Evolutionary conservation across 805 yeast genomes (phyloP).

Genomic region (Suhomyces vadensis): DNA sequence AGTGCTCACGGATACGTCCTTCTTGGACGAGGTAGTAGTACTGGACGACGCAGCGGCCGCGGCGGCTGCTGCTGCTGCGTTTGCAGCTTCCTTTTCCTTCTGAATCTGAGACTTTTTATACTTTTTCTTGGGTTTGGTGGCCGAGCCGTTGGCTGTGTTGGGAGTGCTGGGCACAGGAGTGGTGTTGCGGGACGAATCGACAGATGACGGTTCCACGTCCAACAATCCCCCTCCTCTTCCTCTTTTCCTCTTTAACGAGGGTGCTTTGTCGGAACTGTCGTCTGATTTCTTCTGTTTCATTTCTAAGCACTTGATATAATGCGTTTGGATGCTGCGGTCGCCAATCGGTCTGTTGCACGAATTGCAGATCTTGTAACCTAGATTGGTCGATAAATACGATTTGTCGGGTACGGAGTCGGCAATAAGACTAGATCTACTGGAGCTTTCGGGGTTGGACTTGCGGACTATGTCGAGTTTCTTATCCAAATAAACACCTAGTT

Average conservation of each 20-base stretch:
- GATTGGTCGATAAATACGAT: conserved; percentile 33
- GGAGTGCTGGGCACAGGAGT: conserved; percentile 39
- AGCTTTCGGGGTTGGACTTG: conserved; percentile 21
- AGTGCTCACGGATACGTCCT: conserved; percentile 4
- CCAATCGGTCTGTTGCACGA: conserved; percentile 45
- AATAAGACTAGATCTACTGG: conserved; percentile 23
- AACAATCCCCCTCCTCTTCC: conserved; percentile 22
- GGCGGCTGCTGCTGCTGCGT: conserved; percentile 48
- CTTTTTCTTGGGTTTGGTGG: conserved; percentile 40
- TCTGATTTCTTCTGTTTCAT: conserved; percentile 37
- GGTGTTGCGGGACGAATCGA: conserved; percentile 39
- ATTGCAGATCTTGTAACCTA: conserved; percentile 40
- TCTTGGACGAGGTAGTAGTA: background rate
- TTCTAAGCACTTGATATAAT: conserved; percentile 37
- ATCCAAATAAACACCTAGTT: conserved; percentile 44
- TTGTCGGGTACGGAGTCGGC: conserved; percentile 25
- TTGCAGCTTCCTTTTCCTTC: conserved; percentile 47
- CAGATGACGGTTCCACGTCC: conserved; percentile 39
- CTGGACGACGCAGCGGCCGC: conserved; percentile 28
- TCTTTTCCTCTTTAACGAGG: conserved; percentile 29
- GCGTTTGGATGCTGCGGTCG: conserved; percentile 31
- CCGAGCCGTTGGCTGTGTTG: conserved; percentile 17
- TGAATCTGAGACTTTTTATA: conserved; percentile 46
- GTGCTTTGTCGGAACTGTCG: conserved; percentile 13
- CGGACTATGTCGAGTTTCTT: conserved; percentile 33